A percentile compares a stretch with the other conserved stretches of the same genome.
Evolutionary conservation across 192 early-diverging fungal genomes (phyloP).

Genomic region (Backusella macrospora): DNA sequence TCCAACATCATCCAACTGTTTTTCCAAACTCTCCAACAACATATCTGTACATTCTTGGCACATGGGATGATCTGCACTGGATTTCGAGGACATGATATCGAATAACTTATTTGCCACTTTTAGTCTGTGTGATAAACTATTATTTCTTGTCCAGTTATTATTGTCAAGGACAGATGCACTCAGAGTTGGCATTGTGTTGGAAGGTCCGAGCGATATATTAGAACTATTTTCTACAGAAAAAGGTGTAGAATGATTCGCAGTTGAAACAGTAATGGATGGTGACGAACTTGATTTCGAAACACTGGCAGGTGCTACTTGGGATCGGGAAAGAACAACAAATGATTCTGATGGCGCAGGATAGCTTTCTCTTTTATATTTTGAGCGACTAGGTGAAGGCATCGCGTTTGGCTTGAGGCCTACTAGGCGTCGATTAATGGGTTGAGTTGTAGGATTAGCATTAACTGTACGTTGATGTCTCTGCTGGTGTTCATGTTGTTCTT

Average conservation of each 20-base stretch:
- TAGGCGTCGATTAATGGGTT: slow-evolving; percentile 16
- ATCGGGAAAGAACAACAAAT: slow-evolving; percentile 60
- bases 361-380: slow-evolving; percentile 16
- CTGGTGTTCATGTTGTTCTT: slow-evolving; percentile 31
- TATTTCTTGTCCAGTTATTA: slow-evolving; percentile 21
- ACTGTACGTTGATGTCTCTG: background rate
- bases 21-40: slow-evolving; percentile 68
- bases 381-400: slow-evolving; percentile 10
- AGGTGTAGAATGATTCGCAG: background rate
- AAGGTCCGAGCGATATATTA: background rate
- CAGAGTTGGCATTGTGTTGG: background rate
- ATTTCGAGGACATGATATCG: slow-evolving; percentile 75
- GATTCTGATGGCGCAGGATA: slow-evolving; percentile 51
- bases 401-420: slow-evolving; percentile 23
- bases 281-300: background rate
- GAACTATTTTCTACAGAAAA: slow-evolving; percentile 6
- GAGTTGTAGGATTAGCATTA: background rate
- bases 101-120: slow-evolving; percentile 72
- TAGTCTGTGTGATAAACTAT: slow-evolving; percentile 54
- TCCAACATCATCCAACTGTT: slow-evolving; percentile 68
- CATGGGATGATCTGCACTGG: slow-evolving; percentile 79
- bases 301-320: slow-evolving; percentile 43
- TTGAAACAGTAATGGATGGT: background rate
- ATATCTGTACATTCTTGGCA: slow-evolving; percentile 92
- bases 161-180: slow-evolving; percentile 1